phyloP scores from a whole-genome alignment of 1,139 yeast species.

The Geotrichum cucujoidarum region DNA sequence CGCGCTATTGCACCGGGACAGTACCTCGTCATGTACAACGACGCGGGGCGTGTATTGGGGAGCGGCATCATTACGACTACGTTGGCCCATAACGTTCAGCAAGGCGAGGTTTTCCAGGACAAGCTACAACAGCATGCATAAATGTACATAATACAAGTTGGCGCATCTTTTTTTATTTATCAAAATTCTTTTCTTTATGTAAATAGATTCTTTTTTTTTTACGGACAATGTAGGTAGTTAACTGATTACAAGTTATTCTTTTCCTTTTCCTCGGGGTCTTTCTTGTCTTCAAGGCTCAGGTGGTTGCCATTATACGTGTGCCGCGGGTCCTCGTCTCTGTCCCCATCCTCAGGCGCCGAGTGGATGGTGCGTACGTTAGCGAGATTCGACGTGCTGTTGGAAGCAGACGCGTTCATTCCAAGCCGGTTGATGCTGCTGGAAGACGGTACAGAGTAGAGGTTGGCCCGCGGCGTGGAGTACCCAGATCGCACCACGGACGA shows the following conservation, averaged over 20 bases:
- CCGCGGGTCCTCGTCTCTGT: conserved; percentile 31
- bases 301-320: conserved; percentile 48
- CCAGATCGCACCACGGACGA: conserved; percentile 9
- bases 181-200: not conserved
- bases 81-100: not conserved
- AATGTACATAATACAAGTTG: not conserved
- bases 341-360: conserved; percentile 28
- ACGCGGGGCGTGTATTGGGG: conserved; percentile 61
- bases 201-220: not conserved
- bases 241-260: not conserved
- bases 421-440: conserved; percentile 2
- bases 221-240: not conserved
- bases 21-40: conserved; percentile 65
- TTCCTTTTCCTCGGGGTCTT: conserved; percentile 9
- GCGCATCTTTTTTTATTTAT: not conserved
- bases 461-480: conserved; percentile 3
- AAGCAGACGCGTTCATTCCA: conserved; percentile 9
- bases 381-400: conserved; percentile 12
- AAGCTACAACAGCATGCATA: not conserved
- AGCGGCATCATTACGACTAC: conserved; percentile 52
- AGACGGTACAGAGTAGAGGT: conserved; percentile 1
- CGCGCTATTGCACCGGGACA: conserved; percentile 92
- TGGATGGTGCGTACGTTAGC: conserved; percentile 11
- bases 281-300: conserved; percentile 40
- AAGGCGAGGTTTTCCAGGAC: not conserved